Evolutionary conservation across 345 rosid genomes (phyloP), one percentile per base, ranked within the genome.

Genomic region (Gossypium arboreum): DNA sequence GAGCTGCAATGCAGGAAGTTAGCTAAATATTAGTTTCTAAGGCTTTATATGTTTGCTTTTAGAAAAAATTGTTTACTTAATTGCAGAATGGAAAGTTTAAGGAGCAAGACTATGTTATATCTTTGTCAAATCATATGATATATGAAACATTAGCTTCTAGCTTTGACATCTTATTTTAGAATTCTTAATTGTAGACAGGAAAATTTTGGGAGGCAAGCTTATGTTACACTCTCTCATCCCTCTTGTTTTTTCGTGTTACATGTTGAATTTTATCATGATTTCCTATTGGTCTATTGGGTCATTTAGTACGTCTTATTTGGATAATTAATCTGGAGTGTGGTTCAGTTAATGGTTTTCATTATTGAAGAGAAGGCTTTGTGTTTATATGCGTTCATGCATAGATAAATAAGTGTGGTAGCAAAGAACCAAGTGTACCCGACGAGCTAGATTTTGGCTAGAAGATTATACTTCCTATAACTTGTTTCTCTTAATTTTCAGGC

Each of bases 401-500:
- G 13, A n/a, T 64, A 39, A 39, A 64, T 41, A 64, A 41, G 7
- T 64, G 2, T 41, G 68, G 47, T 41, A n/a, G 29, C 11, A 63
- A 66, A 57, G 27, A 41, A 12, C 55, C 18, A 66, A 20, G 71
- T 66, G 6, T 44, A 44, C 54, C 16, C 2, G 2, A 2, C 12
- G 34, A 3, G 18, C 71, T 45, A 20, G 71, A 44, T 66, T 4
- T 44, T 64, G 58, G 18, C 2, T 20, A 45, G 39, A 12, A 56
- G 43, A 44, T 68, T 45, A 68, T 60, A 75, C 41, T 9, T 41
- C 34, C 34, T 25, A 20, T 22, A 24, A 48, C 48, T 17, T 73
- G 44, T 51, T 54, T 55, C 9, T 76, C 29, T 50, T 47, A 68
- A 61, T 24, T 75, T 81, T 62, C 90, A 95, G 97, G 94, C 91